Percentiles rank a stretch among this genome's conserved stretches.
Conservation (phyloP, 192 early-diverging fungal genomes). For the Backusella parvicylindrica region DNA sequence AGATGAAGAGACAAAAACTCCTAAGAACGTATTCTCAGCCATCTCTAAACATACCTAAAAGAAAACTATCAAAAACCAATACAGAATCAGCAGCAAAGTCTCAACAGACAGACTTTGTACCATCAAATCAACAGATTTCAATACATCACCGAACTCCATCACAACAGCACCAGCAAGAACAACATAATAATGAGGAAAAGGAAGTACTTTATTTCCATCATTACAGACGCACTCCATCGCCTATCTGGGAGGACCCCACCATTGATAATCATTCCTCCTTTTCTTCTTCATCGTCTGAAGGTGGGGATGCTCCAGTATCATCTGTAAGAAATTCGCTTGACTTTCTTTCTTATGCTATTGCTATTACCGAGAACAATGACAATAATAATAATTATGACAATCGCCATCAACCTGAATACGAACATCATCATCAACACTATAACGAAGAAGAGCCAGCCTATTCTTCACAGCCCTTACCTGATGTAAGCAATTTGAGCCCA, state of each 20-base stretch:
- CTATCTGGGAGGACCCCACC: neutral
- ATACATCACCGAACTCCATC: neutral
- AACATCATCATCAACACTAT: neutral
- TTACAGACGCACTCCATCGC: neutral
- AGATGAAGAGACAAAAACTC: conserved; percentile 12
- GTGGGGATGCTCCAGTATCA: neutral
- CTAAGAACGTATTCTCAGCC: conserved; percentile 18
- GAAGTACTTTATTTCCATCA: neutral
- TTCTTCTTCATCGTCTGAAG: neutral
- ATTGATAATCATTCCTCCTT: neutral
- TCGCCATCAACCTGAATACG: neutral
- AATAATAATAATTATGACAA: no score
- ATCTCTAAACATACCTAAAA: neutral
- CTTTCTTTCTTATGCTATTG: conserved; percentile 34
- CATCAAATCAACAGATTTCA: neutral
- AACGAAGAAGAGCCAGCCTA: neutral
- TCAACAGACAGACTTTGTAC: neutral
- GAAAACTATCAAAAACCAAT: conserved; percentile 5
- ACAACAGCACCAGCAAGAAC: neutral
- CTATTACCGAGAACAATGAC: conserved; percentile 18
- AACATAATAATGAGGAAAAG: neutral
- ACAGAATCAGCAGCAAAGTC: neutral
- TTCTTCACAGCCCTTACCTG: neutral
- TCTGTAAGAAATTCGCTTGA: conserved; percentile 23
- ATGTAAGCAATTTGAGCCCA: neutral